Base-by-base conservation (phyloP, 768 basidiomycete genomes). In the Tulasnella sp. region DNA sequence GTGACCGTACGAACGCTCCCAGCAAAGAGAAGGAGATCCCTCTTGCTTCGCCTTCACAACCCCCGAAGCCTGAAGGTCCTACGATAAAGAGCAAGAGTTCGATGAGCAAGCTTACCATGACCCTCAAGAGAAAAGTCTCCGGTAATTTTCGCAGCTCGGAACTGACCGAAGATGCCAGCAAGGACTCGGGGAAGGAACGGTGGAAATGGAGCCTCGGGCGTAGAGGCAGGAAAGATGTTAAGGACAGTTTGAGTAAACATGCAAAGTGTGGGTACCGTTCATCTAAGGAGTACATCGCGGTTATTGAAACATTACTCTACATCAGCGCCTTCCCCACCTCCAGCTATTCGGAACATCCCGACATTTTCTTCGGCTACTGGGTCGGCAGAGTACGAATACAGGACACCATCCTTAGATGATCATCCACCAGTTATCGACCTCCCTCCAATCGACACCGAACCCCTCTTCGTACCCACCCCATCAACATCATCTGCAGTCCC, bases 141-240 rank as follows among this genome's bases (percentile, higher is more conserved):
- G 39, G 41, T 7, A 19, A 40, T 29, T 43, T 41, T 21, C 29
- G 45, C 15, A 57, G 43, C 42, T 27, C 29, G 8, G 11, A 25
- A 9, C 41, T 31, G 7, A 55, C 43, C 32, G 46, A 57, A 32
- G 48, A 39, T 46, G 25, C 14, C 21, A 17, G 39, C 15, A 42
- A 68, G 67, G 65, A 75, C 70, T 65, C 68, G 63, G 62, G 71
- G 43, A 69, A 68, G 58, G 73, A 71, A 63, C 54, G 57, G 85
- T 89, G 86, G 87, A 62, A 57, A 41, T 57, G 61, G 48, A 88
- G 77, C 61, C 81, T 89, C 58, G 81, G 84, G 14, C 40, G 8
- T 69, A 82, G 62, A 80, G 78, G 15, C 84, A 85, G 66, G 81
- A 81, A 64, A 70, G 14, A 75, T 5, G 71, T 61, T 31, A 49